These are phyloP conservation scores for Ophiostoma novo-ulmi DNA, from an alignment of 2,329 filamentous ascomycete genomes.

Conservation along the genomic window DNA sequence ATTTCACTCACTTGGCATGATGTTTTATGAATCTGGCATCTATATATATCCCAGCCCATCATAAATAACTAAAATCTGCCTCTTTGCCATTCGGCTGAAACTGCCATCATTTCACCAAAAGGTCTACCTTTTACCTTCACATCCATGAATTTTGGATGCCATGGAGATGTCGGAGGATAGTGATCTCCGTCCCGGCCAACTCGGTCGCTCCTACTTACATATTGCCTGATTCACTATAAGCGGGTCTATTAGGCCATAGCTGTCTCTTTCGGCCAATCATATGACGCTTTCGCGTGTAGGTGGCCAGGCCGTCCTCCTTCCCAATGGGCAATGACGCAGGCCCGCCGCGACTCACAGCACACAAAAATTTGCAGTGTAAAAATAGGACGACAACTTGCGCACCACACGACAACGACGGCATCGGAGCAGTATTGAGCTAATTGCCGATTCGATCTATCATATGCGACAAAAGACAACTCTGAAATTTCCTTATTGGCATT, in stretches of 20 bases:
- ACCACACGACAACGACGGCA: background rate
- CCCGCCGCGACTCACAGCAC: background rate
- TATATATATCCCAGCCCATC: background rate
- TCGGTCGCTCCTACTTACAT: background rate
- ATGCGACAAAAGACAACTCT: background rate
- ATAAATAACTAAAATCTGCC: background rate
- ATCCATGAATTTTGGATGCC: background rate
- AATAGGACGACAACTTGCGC: background rate
- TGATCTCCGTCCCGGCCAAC: background rate
- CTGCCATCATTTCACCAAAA: background rate
- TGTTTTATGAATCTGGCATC: too few relatives aligned
- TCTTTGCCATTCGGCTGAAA: background rate
- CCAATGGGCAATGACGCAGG: conserved; percentile 2
- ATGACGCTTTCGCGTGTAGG: background rate
- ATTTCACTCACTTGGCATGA: too few relatives aligned
- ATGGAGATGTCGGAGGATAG: conserved; percentile 7
- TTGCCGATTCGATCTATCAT: background rate
- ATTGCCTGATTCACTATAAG: background rate
- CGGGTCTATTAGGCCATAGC: background rate
- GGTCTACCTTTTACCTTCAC: background rate
- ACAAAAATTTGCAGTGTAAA: conserved; percentile 12
- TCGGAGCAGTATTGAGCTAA: background rate
- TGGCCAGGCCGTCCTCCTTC: background rate
- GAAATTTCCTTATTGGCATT: background rate
- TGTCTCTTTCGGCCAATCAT: background rate